phyloP scores from a whole-genome alignment of 371 early-diverging fungal genomes.

The Mortierella sp. region DNA sequence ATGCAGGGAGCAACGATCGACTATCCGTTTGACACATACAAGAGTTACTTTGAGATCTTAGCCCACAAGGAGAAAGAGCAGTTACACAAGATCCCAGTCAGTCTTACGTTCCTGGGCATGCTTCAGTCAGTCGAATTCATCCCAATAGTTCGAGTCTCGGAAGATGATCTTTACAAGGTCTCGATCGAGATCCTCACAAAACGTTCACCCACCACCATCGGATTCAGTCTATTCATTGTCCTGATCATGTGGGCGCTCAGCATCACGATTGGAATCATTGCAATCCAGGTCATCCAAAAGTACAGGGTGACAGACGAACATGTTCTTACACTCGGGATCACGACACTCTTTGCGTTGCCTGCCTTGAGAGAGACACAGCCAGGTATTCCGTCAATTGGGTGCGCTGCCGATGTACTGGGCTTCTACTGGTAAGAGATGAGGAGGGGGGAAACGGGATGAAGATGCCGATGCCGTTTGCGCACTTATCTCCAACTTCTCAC shows the following conservation, averaged over 20 bases:
- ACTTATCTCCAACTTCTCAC: no score
- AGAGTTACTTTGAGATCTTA: conserved; percentile 45
- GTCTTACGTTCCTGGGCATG: conserved; percentile 41
- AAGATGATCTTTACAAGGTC: conserved; percentile 41
- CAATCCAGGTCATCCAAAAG: conserved; percentile 39
- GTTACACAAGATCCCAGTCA: conserved; percentile 46
- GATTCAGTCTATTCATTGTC: conserved; percentile 52
- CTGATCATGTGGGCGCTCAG: conserved; percentile 60
- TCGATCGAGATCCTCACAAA: conserved; percentile 31
- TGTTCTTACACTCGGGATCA: conserved; percentile 52
- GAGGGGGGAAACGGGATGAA: no score
- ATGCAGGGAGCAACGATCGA: conserved; percentile 49
- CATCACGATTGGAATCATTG: conserved; percentile 47
- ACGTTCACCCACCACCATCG: conserved; percentile 47
- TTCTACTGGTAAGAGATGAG: conserved; percentile 50
- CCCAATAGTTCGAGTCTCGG: conserved; percentile 20
- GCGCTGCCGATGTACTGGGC: conserved; percentile 51
- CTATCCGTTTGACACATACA: conserved; percentile 54
- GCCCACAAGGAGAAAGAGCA: conserved; percentile 44
- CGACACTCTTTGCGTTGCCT: conserved; percentile 49
- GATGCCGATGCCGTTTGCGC: no score
- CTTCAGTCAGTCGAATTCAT: conserved; percentile 47
- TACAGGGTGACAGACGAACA: conserved; percentile 42
- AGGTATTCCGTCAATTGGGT: conserved; percentile 59
- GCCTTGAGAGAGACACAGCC: conserved; percentile 56